Evolutionary conservation across 306 rosid species (phyloP).

Genomic region (Phaseolus lunatus): DNA sequence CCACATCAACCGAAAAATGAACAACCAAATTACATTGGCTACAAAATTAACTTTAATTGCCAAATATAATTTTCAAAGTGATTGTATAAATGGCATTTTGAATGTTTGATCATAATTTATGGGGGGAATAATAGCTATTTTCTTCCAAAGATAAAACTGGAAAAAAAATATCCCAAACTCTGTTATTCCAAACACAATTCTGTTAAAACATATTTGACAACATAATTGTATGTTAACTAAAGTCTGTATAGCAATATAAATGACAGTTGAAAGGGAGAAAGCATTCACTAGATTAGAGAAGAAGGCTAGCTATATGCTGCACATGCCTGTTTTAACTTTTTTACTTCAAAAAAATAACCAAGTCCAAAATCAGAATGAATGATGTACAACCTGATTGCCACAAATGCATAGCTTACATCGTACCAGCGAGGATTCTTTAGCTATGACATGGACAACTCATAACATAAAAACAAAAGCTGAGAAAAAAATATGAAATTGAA

Average conservation of each 20-base stretch:
- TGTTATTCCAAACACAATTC: not conserved
- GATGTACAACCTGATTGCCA: not conserved
- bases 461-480: constrained; percentile 10
- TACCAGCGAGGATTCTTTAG: not conserved
- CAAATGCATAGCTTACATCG: not conserved
- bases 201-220: not conserved
- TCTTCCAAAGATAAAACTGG: not conserved
- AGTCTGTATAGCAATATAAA: not conserved
- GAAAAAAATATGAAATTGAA: not conserved
- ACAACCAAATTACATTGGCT: constrained; percentile 11
- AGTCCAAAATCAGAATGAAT: not conserved
- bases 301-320: no score
- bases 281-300: no score
- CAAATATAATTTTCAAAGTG: constrained; percentile 3
- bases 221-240: not conserved
- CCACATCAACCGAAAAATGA: not conserved
- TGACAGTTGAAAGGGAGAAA: not conserved
- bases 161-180: not conserved
- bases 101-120: not conserved
- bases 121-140: not conserved
- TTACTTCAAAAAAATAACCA: no score
- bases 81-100: not conserved
- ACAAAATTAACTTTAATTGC: not conserved
- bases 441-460: not conserved
- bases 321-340: no score